Base-by-base conservation (phyloP, 176 grass and related monocot species). In the Ampelocalamus luodianensis region DNA sequence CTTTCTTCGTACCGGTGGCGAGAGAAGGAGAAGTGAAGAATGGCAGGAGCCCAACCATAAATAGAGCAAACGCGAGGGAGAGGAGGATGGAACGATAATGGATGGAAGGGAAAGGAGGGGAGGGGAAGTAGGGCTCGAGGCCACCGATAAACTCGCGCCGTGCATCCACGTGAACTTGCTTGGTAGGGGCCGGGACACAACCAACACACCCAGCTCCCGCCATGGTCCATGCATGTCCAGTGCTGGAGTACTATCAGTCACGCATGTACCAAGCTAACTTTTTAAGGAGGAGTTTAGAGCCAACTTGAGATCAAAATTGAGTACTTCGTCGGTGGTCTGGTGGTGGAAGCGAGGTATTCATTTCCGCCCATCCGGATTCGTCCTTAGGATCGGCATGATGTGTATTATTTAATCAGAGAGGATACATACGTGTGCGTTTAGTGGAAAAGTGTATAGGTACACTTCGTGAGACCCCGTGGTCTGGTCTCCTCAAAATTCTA, bases 21-120 rank as follows among this genome's bases (percentile, higher is more conserved):
- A 77, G 79, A 49, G 48, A 82, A 86, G 58, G 70, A 67, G 83
- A 59, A 65, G 39, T 24, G 44, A 49, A 32, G 8, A 63, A 43
- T 17, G 79, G 45, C 1, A 13, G 40, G 36, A 55, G 16, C 13
- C 6, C 3, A 6, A 32, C 79, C 73, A 86, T 65, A 86, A 83
- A 86, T 83, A 86, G 88, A 15, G 18, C 0, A 27, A 61, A 34
- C 14, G 63, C 2, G 44, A 76, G 56, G 26, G 42, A 54, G 82
- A 58, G 20, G 23, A 59, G 48, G 23, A 22, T 20, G 16, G 6
- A 13, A 1, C 3, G 16, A 39, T 29, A 50, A 51, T 42, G 64
- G 79, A 62, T 65, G 78, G 22, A 48, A 86, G 46, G 54, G 65
- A 77, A 90, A 63, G 78, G 83, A 72, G 48, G 72, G n/a, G 88